Evolutionary conservation across 78 protist genomes (phyloP).

Genomic region (Pigoraptor vietnamica): DNA sequence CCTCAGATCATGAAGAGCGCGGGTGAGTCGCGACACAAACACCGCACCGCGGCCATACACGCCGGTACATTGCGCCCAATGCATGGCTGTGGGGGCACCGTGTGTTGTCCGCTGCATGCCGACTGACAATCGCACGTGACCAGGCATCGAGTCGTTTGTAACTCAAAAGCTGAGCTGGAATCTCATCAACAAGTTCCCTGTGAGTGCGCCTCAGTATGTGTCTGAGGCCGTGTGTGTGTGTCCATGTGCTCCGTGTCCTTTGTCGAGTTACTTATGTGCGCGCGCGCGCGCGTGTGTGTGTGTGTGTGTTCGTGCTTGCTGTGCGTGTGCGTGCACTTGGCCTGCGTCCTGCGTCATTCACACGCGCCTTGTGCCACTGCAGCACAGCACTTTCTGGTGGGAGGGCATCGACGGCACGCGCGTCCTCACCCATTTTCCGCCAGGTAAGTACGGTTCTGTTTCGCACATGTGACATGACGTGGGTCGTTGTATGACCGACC

Average conservation of each 20-base stretch:
- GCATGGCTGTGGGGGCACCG: not conserved
- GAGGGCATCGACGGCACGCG: constrained; percentile 77
- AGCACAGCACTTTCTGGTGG: constrained; percentile 59
- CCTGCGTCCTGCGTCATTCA: too few species aligned
- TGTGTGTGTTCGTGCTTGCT: too few species aligned
- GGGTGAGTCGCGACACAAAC: not conserved
- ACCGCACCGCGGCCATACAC: too few species aligned
- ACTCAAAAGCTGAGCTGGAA: constrained; percentile 80
- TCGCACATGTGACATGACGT: too few species aligned
- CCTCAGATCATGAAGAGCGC: constrained; percentile 64
- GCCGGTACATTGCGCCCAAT: too few species aligned
- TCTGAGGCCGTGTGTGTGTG: constrained; percentile 1
- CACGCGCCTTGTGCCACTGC: not conserved
- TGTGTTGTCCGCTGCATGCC: not conserved
- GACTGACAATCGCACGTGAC: not conserved
- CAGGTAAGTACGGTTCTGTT: not conserved
- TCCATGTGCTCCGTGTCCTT: too few species aligned
- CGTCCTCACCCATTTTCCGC: constrained; percentile 77
- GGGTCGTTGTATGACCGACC: too few species aligned
- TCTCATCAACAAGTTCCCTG: constrained; percentile 34
- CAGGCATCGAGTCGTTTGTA: constrained; percentile 57
- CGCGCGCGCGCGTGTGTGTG: too few species aligned
- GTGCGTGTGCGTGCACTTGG: too few species aligned
- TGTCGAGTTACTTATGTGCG: too few species aligned
- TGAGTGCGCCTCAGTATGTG: not conserved